These are phyloP conservation scores for Aureobasidium uvarum DNA, from an alignment of 2,329 filamentous ascomycete genomes.

Conservation along the genomic window DNA sequence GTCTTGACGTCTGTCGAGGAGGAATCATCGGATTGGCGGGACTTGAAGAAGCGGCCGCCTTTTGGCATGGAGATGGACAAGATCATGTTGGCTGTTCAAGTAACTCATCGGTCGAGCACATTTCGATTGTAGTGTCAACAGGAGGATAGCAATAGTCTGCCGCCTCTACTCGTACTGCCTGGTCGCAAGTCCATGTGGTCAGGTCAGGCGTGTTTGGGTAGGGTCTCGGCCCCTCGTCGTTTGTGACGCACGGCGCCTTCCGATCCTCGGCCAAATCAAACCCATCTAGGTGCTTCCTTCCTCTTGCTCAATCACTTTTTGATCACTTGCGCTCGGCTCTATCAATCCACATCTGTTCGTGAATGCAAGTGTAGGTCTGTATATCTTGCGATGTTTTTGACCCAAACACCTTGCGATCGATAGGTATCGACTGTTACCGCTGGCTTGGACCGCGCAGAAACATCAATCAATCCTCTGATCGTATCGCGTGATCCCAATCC, in stretches of 20 bases:
- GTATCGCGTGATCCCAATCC: constrained; percentile 16
- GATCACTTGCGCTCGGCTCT: background rate
- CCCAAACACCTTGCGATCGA: background rate
- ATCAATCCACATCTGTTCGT: background rate
- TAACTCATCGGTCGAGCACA: background rate
- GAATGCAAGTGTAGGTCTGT: background rate
- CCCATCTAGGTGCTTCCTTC: background rate
- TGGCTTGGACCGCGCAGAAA: background rate
- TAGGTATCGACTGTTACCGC: background rate
- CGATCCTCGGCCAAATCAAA: background rate
- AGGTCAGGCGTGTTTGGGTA: background rate
- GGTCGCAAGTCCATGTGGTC: constrained; percentile 1
- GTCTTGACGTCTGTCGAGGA: background rate
- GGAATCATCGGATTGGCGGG: background rate
- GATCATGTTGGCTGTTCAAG: constrained; percentile 25
- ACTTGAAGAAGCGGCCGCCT: constrained; percentile 24
- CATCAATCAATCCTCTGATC: background rate
- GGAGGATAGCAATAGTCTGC: constrained; percentile 16
- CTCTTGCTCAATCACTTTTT: background rate
- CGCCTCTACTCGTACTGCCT: constrained; percentile 11
- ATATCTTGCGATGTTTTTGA: background rate
- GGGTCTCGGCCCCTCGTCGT: constrained; percentile 1
- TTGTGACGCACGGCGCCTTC: constrained; percentile 15
- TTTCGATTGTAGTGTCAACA: constrained; percentile 1
- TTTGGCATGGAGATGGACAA: constrained; percentile 25